A percentile compares a stretch with the other conserved stretches of the same genome.
These are phyloP conservation scores for Rubus idaeus DNA, from an alignment of 306 rosid genomes.

Conservation along the genomic window DNA sequence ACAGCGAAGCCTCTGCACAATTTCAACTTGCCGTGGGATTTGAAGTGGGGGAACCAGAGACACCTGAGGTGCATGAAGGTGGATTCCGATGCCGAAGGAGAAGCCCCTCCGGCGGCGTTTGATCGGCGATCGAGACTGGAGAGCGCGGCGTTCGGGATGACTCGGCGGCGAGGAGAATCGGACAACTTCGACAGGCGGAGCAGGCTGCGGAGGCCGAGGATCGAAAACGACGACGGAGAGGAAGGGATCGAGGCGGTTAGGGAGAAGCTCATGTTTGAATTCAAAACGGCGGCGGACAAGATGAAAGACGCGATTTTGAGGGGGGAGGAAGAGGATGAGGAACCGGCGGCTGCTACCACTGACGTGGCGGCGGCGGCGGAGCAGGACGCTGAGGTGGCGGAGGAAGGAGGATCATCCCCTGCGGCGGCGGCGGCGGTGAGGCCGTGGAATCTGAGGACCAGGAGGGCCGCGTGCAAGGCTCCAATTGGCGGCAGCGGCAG, in stretches of 20 bases:
- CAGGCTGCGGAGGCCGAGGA: constrained; percentile 37
- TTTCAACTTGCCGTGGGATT: constrained; percentile 65
- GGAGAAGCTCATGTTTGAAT: constrained; percentile 80
- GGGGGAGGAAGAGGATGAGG: constrained; percentile 32
- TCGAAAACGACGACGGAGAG: constrained; percentile 37
- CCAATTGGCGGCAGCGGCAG: constrained; percentile 30
- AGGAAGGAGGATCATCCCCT: background rate
- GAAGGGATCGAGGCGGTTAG: constrained; percentile 84
- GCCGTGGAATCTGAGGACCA: constrained; percentile 80
- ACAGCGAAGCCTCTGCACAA: constrained; percentile 79
- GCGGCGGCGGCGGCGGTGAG: constrained; percentile 26
- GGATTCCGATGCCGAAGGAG: constrained; percentile 16
- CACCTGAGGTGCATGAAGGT: constrained; percentile 68
- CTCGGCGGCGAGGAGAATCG: constrained; percentile 29
- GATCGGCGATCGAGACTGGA: constrained; percentile 54
- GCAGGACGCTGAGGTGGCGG: constrained; percentile 19
- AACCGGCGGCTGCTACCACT: constrained; percentile 1
- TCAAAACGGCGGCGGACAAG: constrained; percentile 64
- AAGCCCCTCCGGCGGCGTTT: constrained; percentile 8
- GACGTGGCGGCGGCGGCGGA: constrained; percentile 14
- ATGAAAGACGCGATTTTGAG: constrained; percentile 64
- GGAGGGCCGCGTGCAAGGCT: constrained; percentile 54
- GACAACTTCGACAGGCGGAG: constrained; percentile 17
- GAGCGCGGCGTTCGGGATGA: constrained; percentile 22
- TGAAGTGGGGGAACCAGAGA: constrained; percentile 93